phyloP scores from a whole-genome alignment of 768 basidiomycete genomes.

The Rhodotorula graminis region DNA sequence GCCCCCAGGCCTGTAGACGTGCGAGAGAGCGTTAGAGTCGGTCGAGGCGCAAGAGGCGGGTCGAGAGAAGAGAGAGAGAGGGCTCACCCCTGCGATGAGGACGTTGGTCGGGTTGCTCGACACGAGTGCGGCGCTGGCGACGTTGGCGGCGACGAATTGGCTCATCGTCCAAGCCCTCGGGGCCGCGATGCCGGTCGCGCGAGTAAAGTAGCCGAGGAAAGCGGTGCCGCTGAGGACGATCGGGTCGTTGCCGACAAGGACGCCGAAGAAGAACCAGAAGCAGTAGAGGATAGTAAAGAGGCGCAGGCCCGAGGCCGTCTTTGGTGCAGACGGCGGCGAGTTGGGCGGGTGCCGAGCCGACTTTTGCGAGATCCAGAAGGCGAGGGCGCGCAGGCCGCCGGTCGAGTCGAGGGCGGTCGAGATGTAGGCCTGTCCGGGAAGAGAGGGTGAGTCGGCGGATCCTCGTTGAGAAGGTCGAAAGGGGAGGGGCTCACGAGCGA shows the following conservation, averaged over 20 bases:
- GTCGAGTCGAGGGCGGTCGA: conserved; percentile 85
- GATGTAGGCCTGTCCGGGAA: conserved; percentile 61
- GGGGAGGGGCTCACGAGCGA: conserved; percentile 57
- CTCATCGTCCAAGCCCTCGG: conserved; percentile 51
- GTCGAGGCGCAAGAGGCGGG: neutral
- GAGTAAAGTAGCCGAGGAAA: conserved; percentile 82
- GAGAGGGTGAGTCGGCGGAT: too few species aligned
- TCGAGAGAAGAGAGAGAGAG: neutral
- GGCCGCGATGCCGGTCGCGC: conserved; percentile 54
- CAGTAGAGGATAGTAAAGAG: conserved; percentile 28
- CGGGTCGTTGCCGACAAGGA: conserved; percentile 84
- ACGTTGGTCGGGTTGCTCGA: conserved; percentile 93
- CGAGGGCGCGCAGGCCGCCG: conserved; percentile 76
- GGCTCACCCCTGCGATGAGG: conserved; percentile 64
- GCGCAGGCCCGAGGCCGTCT: conserved; percentile 25
- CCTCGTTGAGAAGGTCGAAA: neutral
- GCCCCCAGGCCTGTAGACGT: conserved; percentile 33
- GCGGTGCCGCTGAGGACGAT: conserved; percentile 86
- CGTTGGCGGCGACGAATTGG: conserved; percentile 50
- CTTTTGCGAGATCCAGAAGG: conserved; percentile 77
- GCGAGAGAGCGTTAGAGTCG: too few species aligned
- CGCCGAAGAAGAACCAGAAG: conserved; percentile 56
- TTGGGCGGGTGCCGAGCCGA: conserved; percentile 13
- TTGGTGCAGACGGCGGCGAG: conserved; percentile 27
- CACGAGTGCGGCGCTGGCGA: conserved; percentile 60